Evolutionary conservation across 2,329 filamentous ascomycete genomes (phyloP), one percentile per base, ranked within the genome.

Genomic region (Diaporthe nobilis): DNA sequence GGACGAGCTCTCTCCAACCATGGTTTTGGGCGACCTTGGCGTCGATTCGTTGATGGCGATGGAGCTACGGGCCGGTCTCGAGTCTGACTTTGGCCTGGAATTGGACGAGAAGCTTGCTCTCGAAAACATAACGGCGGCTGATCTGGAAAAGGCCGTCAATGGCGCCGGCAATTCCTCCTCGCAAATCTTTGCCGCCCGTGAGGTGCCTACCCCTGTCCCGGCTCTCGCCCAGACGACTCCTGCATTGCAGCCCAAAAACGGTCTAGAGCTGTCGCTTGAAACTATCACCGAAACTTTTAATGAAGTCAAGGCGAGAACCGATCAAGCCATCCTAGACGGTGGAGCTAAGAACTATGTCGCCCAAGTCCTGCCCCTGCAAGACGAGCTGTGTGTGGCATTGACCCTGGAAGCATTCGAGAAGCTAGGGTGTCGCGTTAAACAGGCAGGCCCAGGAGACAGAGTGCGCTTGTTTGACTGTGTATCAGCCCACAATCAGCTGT

Each of bases 11-110:
- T 25, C 13, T 8, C 49, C 49, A 7, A 53, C 22, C 49, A 25
- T 79, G 9, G 77, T 81, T 22, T 81, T 88, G n/a, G 82, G 81
- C 12, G 85, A 88, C 57, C 73, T 88, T 4, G 87, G 87, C 0
- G 87, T 89, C 42, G 87, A 89, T 79, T 89, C 87, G 0, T 81
- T 89, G 0, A 86, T 88, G 84, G 85, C 49, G 13, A 53, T 53
- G 49, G 49, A 53, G n/a, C 49, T 53, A 13, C 49, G 49, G 20
- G 49, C 49, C 12, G 22, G 22, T 15, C 49, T 53, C 49, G 49
- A 53, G n/a, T 53, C 49, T 53, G 49, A 25, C 8, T 53, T 53
- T 25, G 49, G 49, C 49, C 20, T 53, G 22, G 22, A n/a, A 25
- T 13, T 53, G 49, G 49, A 53, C 13, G 49, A 53, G 49, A 25